These are phyloP conservation scores for Globisporangium uncinulatum DNA, from an alignment of 352 stramenopile species.

Conservation along the genomic window DNA sequence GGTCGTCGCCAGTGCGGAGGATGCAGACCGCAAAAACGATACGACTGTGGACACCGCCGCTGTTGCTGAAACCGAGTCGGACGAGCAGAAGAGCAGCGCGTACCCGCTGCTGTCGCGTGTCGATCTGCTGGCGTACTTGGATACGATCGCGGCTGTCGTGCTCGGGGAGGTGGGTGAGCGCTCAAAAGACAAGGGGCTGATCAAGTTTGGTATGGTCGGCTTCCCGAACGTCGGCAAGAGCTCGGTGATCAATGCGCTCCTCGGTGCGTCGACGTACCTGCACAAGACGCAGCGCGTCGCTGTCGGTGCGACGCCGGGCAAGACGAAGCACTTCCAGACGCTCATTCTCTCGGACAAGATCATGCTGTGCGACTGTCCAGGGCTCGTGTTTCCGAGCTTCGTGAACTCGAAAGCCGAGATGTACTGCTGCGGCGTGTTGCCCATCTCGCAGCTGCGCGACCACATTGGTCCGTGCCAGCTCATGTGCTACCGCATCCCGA, in stretches of 20 bases:
- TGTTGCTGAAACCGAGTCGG: not conserved
- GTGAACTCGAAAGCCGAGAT: conserved; percentile 98
- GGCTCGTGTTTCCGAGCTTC: conserved; percentile 99
- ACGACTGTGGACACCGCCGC: not conserved
- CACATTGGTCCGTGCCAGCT: conserved; percentile 92
- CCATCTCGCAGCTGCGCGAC: conserved; percentile 98
- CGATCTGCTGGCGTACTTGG: conserved; percentile 74
- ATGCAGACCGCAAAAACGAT: conserved; percentile 1
- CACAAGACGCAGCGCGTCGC: conserved; percentile 95
- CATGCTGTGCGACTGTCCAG: conserved; percentile 99
- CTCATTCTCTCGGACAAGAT: conserved; percentile 95
- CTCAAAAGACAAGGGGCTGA: conserved; percentile 77
- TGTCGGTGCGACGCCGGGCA: conserved; percentile 97
- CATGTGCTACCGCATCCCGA: conserved; percentile 93
- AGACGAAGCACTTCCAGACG: conserved; percentile 99
- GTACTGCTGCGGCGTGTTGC: conserved; percentile 98
- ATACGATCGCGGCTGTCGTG: conserved; percentile 45
- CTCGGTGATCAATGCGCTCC: conserved; percentile 98
- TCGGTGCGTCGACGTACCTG: conserved; percentile 93
- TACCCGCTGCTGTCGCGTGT: conserved; percentile 69
- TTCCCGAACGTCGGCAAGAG: conserved; percentile 99
- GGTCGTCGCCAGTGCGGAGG: not conserved
- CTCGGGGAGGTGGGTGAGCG: conserved; percentile 50
- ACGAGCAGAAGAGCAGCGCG: conserved; percentile 13
- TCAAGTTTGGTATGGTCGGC: conserved; percentile 97